These are phyloP conservation scores for Fusarium siculi DNA, from an alignment of 2,329 filamentous ascomycete species.

Conservation along the genomic window DNA sequence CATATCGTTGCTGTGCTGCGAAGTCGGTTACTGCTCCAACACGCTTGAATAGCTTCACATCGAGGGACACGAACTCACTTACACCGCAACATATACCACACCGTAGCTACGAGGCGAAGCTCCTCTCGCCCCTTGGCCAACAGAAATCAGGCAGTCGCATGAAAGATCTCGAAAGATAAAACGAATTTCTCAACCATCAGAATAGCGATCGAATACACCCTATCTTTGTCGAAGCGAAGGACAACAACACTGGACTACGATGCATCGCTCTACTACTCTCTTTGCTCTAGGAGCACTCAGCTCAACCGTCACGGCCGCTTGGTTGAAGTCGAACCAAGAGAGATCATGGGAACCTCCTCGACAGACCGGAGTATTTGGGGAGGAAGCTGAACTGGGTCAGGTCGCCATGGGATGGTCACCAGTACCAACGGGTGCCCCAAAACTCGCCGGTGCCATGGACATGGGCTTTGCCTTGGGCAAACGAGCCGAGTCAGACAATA, in stretches of 20 bases:
- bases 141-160: neutral
- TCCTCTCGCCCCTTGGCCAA: neutral
- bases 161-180: neutral
- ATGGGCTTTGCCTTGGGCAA: conserved; percentile 44
- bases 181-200: neutral
- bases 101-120: neutral
- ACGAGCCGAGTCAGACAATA: neutral
- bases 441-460: conserved; percentile 46
- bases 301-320: conserved; percentile 36
- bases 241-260: conserved; percentile 3
- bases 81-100: neutral
- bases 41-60: conserved; percentile 21
- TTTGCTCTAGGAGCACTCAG: conserved; percentile 41
- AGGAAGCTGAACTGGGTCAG: too few species aligned
- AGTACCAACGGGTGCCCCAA: conserved; percentile 46
- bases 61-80: conserved; percentile 2
- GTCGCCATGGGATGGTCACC: conserved; percentile 47
- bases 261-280: conserved; percentile 36
- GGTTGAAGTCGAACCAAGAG: conserved; percentile 40
- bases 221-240: neutral
- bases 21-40: neutral
- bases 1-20: neutral
- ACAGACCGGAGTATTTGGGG: conserved; percentile 26
- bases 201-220: neutral
- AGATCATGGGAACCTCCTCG: conserved; percentile 45